phyloP scores from a whole-genome alignment of 2,329 filamentous ascomycete genomes.

The Fusarium sp. region DNA sequence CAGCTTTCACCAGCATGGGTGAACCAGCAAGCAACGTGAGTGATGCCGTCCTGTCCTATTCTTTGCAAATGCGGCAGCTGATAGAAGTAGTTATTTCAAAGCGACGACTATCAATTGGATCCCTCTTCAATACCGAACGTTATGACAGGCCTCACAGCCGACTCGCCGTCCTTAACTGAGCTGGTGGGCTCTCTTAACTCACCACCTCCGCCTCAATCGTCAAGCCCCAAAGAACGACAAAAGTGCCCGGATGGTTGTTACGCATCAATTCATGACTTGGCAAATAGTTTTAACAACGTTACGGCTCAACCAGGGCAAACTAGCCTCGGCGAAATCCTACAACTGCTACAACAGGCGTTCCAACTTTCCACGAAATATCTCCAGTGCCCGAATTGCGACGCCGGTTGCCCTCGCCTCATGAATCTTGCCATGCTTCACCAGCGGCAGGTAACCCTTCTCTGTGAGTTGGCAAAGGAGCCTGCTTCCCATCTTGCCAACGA shows the following conservation, averaged over 20 bases:
- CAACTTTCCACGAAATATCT: constrained; percentile 12
- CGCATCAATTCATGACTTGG: constrained; percentile 8
- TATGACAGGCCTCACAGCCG: fast-evolving
- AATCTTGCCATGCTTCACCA: constrained; percentile 27
- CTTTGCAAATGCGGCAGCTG: not conserved
- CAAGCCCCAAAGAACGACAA: constrained; percentile 3
- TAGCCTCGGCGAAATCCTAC: constrained; percentile 3
- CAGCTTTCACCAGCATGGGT: not conserved
- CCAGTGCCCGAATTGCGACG: constrained; percentile 12
- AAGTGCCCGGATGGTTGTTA: constrained; percentile 14
- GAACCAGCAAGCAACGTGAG: not conserved
- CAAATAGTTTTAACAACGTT: not conserved
- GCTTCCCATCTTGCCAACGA: not conserved
- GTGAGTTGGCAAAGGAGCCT: constrained; percentile 2
- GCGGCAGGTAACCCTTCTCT: constrained; percentile 8
- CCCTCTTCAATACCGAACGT: not conserved
- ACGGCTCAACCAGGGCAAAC: not conserved
- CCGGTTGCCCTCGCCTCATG: constrained; percentile 13
- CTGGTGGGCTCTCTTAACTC: constrained; percentile 11
- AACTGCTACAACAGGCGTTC: not conserved
- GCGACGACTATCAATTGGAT: not conserved
- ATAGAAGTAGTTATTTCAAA: not conserved
- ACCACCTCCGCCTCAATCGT: not conserved
- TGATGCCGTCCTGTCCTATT: too few relatives aligned
- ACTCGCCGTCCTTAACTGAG: constrained; percentile 15